Conservation (phyloP, 108 stramenopile genomes). For the Fragilaria radians region DNA sequence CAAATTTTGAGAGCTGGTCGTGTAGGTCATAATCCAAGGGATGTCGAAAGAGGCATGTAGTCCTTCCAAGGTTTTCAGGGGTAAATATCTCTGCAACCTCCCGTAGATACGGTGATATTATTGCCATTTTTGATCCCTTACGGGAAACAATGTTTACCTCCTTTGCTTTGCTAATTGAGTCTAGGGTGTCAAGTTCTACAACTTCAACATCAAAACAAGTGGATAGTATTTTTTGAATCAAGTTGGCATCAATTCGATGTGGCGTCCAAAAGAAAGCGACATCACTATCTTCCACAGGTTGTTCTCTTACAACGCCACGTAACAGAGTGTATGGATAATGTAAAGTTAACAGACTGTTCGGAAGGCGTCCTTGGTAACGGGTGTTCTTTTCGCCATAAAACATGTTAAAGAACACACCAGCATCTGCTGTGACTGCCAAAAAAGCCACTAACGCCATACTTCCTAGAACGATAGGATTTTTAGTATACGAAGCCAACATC, state of each 20-base stretch:
- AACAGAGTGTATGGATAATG: conserved; percentile 43
- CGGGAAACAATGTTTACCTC: conserved; percentile 23
- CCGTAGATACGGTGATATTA: conserved; percentile 38
- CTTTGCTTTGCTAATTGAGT: conserved; percentile 28
- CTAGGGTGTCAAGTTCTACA: conserved; percentile 29
- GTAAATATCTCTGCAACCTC: conserved; percentile 34
- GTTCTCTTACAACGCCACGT: conserved; percentile 43
- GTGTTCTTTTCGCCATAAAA: background rate
- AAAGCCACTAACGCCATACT: background rate
- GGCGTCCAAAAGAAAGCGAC: conserved; percentile 46
- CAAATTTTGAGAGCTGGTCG: conserved; percentile 12
- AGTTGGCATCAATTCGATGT: conserved; percentile 23
- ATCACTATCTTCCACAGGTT: conserved; percentile 27
- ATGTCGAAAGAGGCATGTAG: conserved; percentile 38
- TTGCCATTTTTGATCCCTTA: conserved; percentile 15
- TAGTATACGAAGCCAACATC: conserved; percentile 1
- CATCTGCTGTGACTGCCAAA: background rate
- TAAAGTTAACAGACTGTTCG: conserved; percentile 40
- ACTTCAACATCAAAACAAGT: conserved; percentile 35
- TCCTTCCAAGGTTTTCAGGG: conserved; percentile 34
- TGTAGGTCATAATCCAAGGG: conserved; percentile 47
- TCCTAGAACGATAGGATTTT: conserved; percentile 2
- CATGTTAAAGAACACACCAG: background rate
- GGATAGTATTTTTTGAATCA: conserved; percentile 26
- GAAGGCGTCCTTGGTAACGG: conserved; percentile 33